Evolutionary conservation across 371 early-diverging fungal genomes (phyloP).

Genomic region (Mortierella sp.): DNA sequence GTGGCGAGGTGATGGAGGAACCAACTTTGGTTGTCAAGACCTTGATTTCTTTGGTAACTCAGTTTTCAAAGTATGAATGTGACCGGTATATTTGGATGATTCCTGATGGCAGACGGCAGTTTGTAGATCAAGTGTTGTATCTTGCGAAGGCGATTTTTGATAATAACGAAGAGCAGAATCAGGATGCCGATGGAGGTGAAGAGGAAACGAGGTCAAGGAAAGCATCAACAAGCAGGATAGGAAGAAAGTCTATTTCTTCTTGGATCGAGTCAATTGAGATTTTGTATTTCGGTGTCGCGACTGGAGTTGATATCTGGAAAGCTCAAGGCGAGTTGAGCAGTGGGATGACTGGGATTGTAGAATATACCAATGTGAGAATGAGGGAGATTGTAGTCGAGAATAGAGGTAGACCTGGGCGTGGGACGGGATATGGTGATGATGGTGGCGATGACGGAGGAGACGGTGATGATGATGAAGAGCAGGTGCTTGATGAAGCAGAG

Average conservation of each 20-base stretch:
- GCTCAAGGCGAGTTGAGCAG: not conserved
- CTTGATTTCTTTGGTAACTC: constrained; percentile 13
- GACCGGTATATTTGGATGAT: constrained; percentile 38
- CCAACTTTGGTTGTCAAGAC: constrained; percentile 15
- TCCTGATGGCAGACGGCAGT: constrained; percentile 22
- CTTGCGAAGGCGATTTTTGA: constrained; percentile 23
- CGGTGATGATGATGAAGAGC: not conserved
- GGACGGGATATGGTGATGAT: constrained; percentile 4
- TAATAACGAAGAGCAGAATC: not conserved
- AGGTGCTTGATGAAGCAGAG: constrained; percentile 15
- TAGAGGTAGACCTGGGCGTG: constrained; percentile 7
- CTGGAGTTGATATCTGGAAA: constrained; percentile 21
- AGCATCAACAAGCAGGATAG: not conserved
- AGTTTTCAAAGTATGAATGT: constrained; percentile 10
- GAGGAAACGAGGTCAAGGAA: not conserved
- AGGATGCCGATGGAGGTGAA: not conserved
- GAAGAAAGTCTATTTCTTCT: constrained; percentile 1
- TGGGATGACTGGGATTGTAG: constrained; percentile 9
- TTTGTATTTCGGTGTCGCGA: constrained; percentile 24
- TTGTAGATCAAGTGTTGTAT: constrained; percentile 30
- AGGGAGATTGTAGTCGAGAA: constrained; percentile 30
- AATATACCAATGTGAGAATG: constrained; percentile 25
- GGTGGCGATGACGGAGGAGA: constrained; percentile 10
- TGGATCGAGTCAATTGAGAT: constrained; percentile 28
- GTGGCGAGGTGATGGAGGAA: not conserved